Evolutionary conservation across 176 grass and related monocot genomes (phyloP).

Genomic region (Tuctoria greenei): DNA sequence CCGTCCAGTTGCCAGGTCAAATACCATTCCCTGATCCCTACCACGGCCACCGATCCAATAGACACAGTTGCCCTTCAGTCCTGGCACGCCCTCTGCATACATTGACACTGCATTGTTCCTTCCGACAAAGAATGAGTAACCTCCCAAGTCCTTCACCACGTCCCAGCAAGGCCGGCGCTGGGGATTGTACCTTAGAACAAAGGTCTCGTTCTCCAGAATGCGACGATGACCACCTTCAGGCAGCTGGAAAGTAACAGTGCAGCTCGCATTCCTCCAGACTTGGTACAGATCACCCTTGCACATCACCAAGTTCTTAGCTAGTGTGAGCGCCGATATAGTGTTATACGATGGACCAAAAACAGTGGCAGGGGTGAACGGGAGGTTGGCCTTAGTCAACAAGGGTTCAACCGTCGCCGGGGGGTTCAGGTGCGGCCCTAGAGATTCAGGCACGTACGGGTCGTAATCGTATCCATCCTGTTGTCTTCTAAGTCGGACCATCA

Average conservation of each 20-base stretch:
- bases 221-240: conserved; percentile 39
- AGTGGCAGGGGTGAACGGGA: conserved; percentile 40
- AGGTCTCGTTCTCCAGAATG: conserved; percentile 40
- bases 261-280: conserved; percentile 53
- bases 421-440: conserved; percentile 35
- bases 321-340: conserved; percentile 34
- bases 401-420: conserved; percentile 24
- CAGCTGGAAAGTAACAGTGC: conserved; percentile 46
- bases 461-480: too few species aligned
- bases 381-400: conserved; percentile 16
- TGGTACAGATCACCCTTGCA: conserved; percentile 45
- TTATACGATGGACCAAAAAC: conserved; percentile 40
- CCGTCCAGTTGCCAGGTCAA: conserved; percentile 48
- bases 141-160: conserved; percentile 28
- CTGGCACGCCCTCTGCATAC: conserved; percentile 36
- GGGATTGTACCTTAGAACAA: conserved; percentile 46
- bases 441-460: not conserved
- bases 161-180: conserved; percentile 43
- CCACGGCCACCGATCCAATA: conserved; percentile 56
- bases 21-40: conserved; percentile 55
- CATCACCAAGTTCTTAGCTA: conserved; percentile 43
- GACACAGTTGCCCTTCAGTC: conserved; percentile 41
- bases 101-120: conserved; percentile 42
- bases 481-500: not conserved
- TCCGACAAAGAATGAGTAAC: conserved; percentile 44